These are phyloP conservation scores for Entrophospora sp. DNA, from an alignment of 192 early-diverging fungal genomes.

Conservation along the genomic window DNA sequence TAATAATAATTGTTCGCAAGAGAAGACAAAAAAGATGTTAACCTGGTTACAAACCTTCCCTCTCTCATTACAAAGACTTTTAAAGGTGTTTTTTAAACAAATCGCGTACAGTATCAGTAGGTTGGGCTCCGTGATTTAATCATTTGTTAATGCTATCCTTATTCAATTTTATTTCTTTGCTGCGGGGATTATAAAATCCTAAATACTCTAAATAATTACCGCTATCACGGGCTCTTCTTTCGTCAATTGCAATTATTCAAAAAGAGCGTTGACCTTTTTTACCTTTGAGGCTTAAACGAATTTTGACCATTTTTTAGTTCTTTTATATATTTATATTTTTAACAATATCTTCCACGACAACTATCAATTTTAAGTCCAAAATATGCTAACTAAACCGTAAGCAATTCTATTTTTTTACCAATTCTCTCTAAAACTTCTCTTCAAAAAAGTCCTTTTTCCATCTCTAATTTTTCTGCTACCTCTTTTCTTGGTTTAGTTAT, in stretches of 20 bases:
- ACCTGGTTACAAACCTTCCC: neutral
- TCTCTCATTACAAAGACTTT: neutral
- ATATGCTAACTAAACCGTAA: no score
- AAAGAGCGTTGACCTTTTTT: slow-evolving; percentile 5
- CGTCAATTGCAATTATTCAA: slow-evolving; percentile 11
- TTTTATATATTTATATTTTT: neutral
- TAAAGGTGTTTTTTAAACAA: slow-evolving; percentile 4
- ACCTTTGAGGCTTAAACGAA: slow-evolving; percentile 13
- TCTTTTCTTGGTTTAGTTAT: slow-evolving; percentile 5
- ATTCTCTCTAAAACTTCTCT: neutral
- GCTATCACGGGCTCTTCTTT: slow-evolving; percentile 6
- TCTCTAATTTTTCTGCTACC: slow-evolving; percentile 1
- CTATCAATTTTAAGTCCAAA: no score
- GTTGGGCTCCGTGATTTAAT: neutral
- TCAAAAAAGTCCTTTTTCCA: neutral
- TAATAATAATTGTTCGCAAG: slow-evolving; percentile 2
- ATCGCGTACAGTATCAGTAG: slow-evolving; percentile 5
- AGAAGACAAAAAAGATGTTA: neutral
- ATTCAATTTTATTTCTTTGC: slow-evolving; percentile 1
- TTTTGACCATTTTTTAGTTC: slow-evolving; percentile 9
- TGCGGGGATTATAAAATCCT: slow-evolving; percentile 5
- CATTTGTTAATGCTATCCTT: neutral
- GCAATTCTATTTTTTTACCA: slow-evolving; percentile 1
- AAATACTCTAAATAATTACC: slow-evolving; percentile 4
- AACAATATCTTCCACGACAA: neutral